These are phyloP conservation scores for Actinomortierella wolfii DNA, from an alignment of 371 early-diverging fungal genomes.

Conservation along the genomic window DNA sequence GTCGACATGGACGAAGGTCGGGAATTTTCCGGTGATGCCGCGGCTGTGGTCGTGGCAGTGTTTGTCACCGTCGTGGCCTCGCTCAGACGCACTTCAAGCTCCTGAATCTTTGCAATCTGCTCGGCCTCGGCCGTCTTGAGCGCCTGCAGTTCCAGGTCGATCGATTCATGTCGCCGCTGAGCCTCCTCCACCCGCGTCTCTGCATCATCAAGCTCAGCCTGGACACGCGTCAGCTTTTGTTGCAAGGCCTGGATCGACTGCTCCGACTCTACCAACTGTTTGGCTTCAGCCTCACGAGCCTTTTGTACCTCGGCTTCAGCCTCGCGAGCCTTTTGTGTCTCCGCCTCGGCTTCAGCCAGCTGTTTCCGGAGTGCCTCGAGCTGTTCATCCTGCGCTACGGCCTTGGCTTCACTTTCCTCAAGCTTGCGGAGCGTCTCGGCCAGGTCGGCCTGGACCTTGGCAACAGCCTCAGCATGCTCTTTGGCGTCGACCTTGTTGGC, in stretches of 20 bases:
- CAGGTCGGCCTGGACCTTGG: conserved; percentile 29
- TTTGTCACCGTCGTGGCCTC: conserved; percentile 8
- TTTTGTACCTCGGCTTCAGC: conserved; percentile 40
- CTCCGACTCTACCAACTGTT: conserved; percentile 10
- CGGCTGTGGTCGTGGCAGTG: no score
- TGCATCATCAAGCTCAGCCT: conserved; percentile 37
- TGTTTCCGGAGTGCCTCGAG: conserved; percentile 48
- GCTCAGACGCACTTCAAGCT: conserved; percentile 12
- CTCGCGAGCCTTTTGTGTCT: conserved; percentile 16
- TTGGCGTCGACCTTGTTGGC: conserved; percentile 33
- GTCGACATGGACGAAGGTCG: conserved; percentile 25
- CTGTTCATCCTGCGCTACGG: conserved; percentile 49
- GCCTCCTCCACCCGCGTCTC: conserved; percentile 43
- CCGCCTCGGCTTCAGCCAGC: conserved; percentile 35
- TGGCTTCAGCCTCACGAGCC: conserved; percentile 33
- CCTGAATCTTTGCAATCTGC: conserved; percentile 23
- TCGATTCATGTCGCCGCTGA: conserved; percentile 22
- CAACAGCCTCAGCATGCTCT: conserved; percentile 13
- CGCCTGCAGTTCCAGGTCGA: conserved; percentile 27
- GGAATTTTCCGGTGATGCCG: conserved; percentile 10
- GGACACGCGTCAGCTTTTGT: conserved; percentile 22
- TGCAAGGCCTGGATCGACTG: conserved; percentile 15
- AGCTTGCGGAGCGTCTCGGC: conserved; percentile 21
- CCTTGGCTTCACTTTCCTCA: conserved; percentile 32
- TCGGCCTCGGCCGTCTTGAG: conserved; percentile 10